These are phyloP conservation scores for Camellia sinensis DNA, from an alignment of 148 eudicot species.

Conservation along the genomic window DNA sequence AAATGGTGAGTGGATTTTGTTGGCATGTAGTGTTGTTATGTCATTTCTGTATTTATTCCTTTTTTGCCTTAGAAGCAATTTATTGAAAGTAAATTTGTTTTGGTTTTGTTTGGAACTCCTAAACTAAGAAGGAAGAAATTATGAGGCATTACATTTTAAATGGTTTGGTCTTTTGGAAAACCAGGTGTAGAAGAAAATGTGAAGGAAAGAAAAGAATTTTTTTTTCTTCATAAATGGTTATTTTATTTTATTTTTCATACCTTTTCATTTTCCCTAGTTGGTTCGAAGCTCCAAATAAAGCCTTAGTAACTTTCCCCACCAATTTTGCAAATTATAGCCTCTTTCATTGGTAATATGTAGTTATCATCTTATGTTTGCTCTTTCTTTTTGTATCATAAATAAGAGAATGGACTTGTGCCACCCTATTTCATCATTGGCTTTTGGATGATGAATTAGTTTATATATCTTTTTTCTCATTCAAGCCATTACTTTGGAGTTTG, in stretches of 20 bases:
- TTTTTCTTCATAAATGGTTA: background rate
- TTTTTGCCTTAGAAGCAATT: background rate
- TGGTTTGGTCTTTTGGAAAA: background rate
- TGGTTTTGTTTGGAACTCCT: background rate
- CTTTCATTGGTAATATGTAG: background rate
- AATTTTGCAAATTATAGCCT: background rate
- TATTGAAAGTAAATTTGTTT: background rate
- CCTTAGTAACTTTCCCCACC: background rate
- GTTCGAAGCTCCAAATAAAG: background rate
- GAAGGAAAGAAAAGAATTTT: background rate
- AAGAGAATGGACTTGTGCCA: background rate
- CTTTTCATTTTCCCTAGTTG: background rate
- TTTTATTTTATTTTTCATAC: background rate
- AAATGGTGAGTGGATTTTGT: constrained; percentile 49
- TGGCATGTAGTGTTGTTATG: background rate
- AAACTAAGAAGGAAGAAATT: background rate
- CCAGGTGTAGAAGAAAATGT: background rate
- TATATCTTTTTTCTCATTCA: background rate
- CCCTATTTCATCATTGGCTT: background rate
- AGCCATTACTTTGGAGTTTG: background rate
- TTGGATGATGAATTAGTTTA: background rate
- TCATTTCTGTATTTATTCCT: background rate
- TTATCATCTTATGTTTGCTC: background rate
- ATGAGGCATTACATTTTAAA: background rate
- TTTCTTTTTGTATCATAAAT: background rate